These are phyloP conservation scores for Polychytrium aggregatum DNA, from an alignment of 192 early-diverging fungal species.

Conservation along the genomic window DNA sequence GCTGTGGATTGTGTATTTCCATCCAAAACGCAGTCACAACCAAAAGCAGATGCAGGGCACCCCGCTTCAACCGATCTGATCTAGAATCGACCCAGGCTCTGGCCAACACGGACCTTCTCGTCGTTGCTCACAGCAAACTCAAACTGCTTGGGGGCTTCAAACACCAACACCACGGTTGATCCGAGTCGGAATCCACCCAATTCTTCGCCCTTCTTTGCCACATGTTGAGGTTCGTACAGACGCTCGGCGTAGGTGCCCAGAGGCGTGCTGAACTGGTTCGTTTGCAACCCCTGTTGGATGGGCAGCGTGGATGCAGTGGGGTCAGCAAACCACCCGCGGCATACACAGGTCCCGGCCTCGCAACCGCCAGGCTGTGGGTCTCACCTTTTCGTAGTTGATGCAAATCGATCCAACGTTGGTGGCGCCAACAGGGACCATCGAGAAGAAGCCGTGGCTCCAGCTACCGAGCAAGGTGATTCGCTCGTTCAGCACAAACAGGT, in stretches of 20 bases:
- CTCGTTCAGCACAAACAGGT: constrained; percentile 95
- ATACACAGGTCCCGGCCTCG: too few species aligned
- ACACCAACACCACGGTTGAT: constrained; percentile 91
- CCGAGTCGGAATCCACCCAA: constrained; percentile 94
- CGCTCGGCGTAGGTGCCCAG: constrained; percentile 69
- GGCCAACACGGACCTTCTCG: constrained; percentile 71
- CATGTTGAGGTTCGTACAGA: too few species aligned
- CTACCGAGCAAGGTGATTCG: constrained; percentile 84
- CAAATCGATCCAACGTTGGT: constrained; percentile 97
- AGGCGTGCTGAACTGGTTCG: too few species aligned
- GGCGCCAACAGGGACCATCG: constrained; percentile 92
- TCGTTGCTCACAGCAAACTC: constrained; percentile 60
- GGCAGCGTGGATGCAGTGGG: too few species aligned
- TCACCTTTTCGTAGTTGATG: constrained; percentile 55
- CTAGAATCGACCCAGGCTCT: constrained; percentile 47
- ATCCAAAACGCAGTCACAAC: too few species aligned
- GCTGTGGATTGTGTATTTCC: too few species aligned
- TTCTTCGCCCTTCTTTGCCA: constrained; percentile 75
- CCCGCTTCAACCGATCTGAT: too few species aligned
- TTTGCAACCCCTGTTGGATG: too few species aligned
- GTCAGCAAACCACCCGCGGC: too few species aligned
- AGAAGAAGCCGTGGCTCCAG: constrained; percentile 91
- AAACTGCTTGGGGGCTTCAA: constrained; percentile 83
- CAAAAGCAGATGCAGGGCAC: too few species aligned
- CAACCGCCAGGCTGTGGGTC: background rate